Base-by-base conservation (phyloP, 2,329 filamentous ascomycete genomes). In the Daldinia sp. region DNA sequence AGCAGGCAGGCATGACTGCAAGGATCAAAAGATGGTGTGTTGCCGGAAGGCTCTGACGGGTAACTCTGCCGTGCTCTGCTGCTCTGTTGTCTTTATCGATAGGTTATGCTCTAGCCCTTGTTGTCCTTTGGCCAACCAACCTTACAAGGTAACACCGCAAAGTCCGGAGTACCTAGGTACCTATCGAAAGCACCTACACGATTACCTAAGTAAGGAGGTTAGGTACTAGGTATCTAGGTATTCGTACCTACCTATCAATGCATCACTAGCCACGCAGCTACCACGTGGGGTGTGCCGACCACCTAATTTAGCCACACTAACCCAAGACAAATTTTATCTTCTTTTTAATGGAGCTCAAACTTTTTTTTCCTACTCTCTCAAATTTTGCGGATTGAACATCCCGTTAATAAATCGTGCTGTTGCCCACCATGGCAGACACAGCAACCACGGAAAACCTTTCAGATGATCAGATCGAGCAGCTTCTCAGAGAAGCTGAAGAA, bases 401-500 rank as follows among this genome's bases (percentile, higher is more conserved):
- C 50, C 3, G 29, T 64, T 45, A 57, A 59, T 64, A 66, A 55
- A 29, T 58, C 17, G 41, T 13, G 34, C 27, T 37, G 43, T 41
- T 29, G 32, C 43, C 58, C 64, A 64, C 45, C 59, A 74, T 75
- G 68, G 72, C 64, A 47, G 70, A 72, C 51, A 61, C 63, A 45
- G 69, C 72, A 39, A 78, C 66, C 34, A 70, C 72, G 37, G 78
- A 81, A 53, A 81, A 83, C 54, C 77, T 90, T 64, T 85, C 83
- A 34, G 87, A 90, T 73, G 83, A 86, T 67, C 84, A 90, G 72
- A 84, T 91, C 51, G 83, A 87, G 55, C 78, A 84, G 72, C 80
- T 92, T 58, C 82, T 92, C 52, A 81, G 82, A 55, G 83, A 89
- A 76, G 89, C 89, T 58, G 87, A 90, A 71, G 75, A 77, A 61